Base-by-base conservation (phyloP, 164 flowering plant species). In the Stephania japonica region DNA sequence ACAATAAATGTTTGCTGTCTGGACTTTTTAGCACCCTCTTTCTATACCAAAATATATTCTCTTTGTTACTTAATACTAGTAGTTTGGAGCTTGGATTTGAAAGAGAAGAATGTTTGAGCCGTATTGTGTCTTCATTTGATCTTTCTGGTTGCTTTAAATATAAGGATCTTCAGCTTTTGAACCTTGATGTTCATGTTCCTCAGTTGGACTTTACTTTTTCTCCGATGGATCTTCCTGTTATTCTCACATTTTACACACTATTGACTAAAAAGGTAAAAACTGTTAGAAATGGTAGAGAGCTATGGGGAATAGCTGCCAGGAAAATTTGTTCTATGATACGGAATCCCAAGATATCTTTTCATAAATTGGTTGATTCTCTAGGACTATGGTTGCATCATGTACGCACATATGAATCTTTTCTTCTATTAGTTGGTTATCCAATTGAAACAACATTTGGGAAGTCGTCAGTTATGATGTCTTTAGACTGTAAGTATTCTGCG, bases 261-360 rank as follows among this genome's bases (percentile, higher is more conserved):
- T 73, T 79, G 59, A 72, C 84, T 50, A 77, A 75, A 76, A 79
- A 83, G 71, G 76, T 81, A 25, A 81, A 79, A 59, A 68, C 25
- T 76, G 53, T 68, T 75, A 88, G 96, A 83, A 83, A 67, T 85
- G 99, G 97, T 71, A 80, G 83, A 80, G 85, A 85, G 66, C 80
- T 95, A 13, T 95, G 99, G 99, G 82, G 78, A 41, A 79, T 86
- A 72, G 93, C 86, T 74, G 85, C 86, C 53, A 79, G 74, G 59
- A 86, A 78, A 82, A 72, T 89, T 72, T 74, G 76, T 49, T 71
- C 63, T 62, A 65, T 84, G 76, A 72, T 69, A 74, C 77, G 81
- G 41, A 74, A 75, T 75, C 81, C 86, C 63, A 82, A 78, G 77
- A 77, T 73, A 68, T 81, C 87, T 73, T 81, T 84, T 63, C 74